Conservation (phyloP, 306 rosid genomes). For the Cyclanthera cordifolia region DNA sequence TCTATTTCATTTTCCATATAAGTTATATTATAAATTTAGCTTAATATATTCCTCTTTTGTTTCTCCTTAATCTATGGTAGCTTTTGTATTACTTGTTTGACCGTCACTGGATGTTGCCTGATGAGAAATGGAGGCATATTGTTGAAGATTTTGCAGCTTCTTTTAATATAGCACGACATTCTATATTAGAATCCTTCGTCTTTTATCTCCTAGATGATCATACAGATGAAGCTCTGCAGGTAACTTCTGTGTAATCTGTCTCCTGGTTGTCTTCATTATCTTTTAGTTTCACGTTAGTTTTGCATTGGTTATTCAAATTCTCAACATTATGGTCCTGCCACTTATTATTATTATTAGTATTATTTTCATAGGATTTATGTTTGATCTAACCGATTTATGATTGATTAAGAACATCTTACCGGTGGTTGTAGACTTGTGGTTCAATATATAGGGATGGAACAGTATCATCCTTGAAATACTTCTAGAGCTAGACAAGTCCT, state of each 20-base stretch:
- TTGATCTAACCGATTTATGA: background rate
- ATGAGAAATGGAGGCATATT: slow-evolving; percentile 65
- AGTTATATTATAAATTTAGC: slow-evolving; percentile 4
- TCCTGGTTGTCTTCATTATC: background rate
- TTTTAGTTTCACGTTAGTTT: background rate
- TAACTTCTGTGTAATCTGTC: slow-evolving; percentile 12
- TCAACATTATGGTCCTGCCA: background rate
- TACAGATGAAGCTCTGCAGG: slow-evolving; percentile 80
- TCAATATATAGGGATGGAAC: background rate
- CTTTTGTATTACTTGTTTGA: slow-evolving; percentile 86
- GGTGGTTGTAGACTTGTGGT: background rate
- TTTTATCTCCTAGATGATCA: slow-evolving; percentile 85
- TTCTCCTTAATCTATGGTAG: slow-evolving; percentile 52
- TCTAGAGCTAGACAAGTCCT: background rate
- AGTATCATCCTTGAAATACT: background rate
- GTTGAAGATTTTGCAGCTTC: slow-evolving; percentile 76
- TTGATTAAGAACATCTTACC: background rate
- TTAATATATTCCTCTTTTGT: slow-evolving; percentile 5
- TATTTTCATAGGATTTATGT: background rate
- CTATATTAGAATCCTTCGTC: slow-evolving; percentile 60
- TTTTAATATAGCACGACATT: slow-evolving; percentile 61
- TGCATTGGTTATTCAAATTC: background rate
- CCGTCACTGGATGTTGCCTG: slow-evolving; percentile 82
- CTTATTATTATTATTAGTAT: no score
- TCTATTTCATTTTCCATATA: background rate